Conservation (phyloP, 192 early-diverging fungal genomes). For the Entomortierella chlamydospora region DNA sequence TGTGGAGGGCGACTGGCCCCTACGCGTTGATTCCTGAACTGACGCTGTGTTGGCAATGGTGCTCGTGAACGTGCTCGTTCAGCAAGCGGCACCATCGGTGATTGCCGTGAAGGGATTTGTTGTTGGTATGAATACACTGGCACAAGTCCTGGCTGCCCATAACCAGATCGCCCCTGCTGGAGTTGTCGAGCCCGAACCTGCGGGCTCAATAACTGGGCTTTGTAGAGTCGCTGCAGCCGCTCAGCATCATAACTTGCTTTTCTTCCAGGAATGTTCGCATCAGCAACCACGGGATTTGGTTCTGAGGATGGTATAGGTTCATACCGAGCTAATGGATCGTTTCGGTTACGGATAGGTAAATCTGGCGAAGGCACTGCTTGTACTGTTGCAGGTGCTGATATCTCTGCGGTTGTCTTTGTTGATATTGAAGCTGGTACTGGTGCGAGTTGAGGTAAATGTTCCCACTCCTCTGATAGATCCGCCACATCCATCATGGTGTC, state of each 20-base stretch:
- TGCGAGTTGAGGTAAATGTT: neutral
- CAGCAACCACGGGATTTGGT: too few relatives aligned
- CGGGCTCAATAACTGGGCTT: slow-evolving; percentile 17
- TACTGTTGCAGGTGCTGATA: neutral
- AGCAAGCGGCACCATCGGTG: neutral
- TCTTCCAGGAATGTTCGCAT: neutral
- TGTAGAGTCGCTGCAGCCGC: slow-evolving; percentile 12
- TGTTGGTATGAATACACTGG: neutral
- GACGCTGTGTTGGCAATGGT: neutral
- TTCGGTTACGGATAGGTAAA: too few relatives aligned
- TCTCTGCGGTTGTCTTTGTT: too few relatives aligned
- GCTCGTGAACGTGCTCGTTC: neutral
- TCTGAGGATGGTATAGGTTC: too few relatives aligned
- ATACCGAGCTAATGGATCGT: too few relatives aligned
- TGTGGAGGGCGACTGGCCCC: slow-evolving; percentile 31
- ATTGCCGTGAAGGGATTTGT: neutral
- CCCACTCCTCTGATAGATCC: slow-evolving; percentile 1
- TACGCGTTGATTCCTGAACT: slow-evolving; percentile 29
- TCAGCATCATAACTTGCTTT: slow-evolving; percentile 4
- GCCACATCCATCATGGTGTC: slow-evolving; percentile 16
- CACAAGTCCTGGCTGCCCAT: neutral
- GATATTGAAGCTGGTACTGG: neutral
- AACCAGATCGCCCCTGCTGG: neutral
- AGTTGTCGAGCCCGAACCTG: slow-evolving; percentile 8
- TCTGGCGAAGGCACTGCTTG: too few relatives aligned